Evolutionary conservation across 1,284 basidiomycete genomes (phyloP), one percentile per base, ranked within the genome.

Genomic region (Afroboletus lepidellus): DNA sequence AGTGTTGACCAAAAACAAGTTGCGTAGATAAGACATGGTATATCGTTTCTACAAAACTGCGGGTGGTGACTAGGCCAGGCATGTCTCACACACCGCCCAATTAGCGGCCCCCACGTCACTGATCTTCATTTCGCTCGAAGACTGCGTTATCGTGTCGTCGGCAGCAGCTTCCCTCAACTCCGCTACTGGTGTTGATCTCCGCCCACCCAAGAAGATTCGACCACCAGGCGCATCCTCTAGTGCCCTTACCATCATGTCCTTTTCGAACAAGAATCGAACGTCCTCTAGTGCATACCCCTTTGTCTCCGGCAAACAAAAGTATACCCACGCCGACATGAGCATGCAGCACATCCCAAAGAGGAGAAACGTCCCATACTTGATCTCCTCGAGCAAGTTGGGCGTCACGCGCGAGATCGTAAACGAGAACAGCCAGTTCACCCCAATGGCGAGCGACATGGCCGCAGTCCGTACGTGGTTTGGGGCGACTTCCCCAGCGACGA

Each of bases 321-420:
- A 79, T 23, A 75, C 63, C 77, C 76, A 79, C 11, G 58, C 32
- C 16, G 72, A 62, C 76, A 78, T 77, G 55, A 74, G 53, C 41
- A 78, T 13, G 59, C 77, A 79, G 57, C 72, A 74, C 47, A 69
- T 48, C 2, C 79, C 79, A 46, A 80, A 81, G 36, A 79, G 34
- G 9, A 81, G 66, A 63, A 78, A 81, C 16, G 78, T 81, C 38
- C 78, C 79, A 51, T 79, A 79, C 9, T 54, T 72, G 57, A 80
- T 74, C 29, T 67, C 65, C 56, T 73, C 67, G 36, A 80, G 71
- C 77, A 80, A 72, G 57, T 77, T 77, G 1, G 79, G 78, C 23
- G 78, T 80, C 38, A 79, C 58, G 55, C 79, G 77, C 6, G 76
- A 74, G 33, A 80, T 74, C 8, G 69, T 75, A 57, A 80, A 76